Conservation (phyloP, 1,284 basidiomycete genomes). For the Wolfiporia cocos region DNA sequence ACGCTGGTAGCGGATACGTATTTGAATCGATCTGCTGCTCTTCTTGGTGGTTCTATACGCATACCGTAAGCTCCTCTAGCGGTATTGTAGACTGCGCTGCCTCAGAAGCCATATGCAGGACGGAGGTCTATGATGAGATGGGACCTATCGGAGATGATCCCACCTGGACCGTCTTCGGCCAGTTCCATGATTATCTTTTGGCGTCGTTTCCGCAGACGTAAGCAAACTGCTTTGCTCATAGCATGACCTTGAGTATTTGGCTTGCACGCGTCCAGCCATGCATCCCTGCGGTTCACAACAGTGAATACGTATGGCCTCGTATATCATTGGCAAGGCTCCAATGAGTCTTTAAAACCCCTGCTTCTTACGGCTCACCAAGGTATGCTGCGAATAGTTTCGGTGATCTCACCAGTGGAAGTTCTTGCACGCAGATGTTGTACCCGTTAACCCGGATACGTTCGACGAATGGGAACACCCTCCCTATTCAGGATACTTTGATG, state of each 20-base stretch:
- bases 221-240: too few species aligned
- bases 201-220: conserved; percentile 34
- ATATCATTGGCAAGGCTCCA: conserved; percentile 55
- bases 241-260: too few species aligned
- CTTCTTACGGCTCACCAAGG: conserved; percentile 66
- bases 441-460: conserved; percentile 44
- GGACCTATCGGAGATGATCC: conserved; percentile 30
- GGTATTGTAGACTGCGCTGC: neutral
- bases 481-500: conserved; percentile 29
- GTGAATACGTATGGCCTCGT: conserved; percentile 64
- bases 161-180: conserved; percentile 35
- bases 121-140: conserved; percentile 24
- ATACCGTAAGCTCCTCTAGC: conserved; percentile 7
- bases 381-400: conserved; percentile 12
- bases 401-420: neutral
- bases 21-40: neutral
- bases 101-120: conserved; percentile 9
- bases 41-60: conserved; percentile 6
- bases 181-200: conserved; percentile 34
- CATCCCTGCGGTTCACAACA: conserved; percentile 42
- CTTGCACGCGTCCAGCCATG: conserved; percentile 43
- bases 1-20: neutral
- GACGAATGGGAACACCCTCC: conserved; percentile 42
- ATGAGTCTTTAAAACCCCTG: conserved; percentile 49
- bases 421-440: conserved; percentile 41